Conservation (phyloP, 352 stramenopile genomes). For the Globisporangium canariense region DNA sequence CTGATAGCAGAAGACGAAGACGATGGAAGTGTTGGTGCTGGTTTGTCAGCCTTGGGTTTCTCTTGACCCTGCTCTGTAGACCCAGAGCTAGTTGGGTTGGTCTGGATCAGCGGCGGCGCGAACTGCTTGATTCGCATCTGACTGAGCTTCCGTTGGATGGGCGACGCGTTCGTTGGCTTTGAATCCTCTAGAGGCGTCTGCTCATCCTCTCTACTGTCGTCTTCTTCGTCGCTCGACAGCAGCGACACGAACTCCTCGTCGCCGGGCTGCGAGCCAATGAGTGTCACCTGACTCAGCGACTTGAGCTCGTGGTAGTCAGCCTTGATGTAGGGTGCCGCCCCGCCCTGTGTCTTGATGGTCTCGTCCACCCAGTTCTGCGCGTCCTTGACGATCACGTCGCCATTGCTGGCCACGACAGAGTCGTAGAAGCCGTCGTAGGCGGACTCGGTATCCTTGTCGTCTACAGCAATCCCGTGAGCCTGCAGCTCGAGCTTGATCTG, state of each 20-base stretch:
- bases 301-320: slow-evolving; percentile 64
- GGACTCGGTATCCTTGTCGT: slow-evolving; percentile 52
- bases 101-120: slow-evolving; percentile 3
- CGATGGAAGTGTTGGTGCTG: not conserved
- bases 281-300: slow-evolving; percentile 44
- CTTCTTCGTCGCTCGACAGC: slow-evolving; percentile 36
- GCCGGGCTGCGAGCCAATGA: slow-evolving; percentile 35
- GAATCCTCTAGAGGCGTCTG: not conserved
- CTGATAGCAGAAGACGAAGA: not conserved
- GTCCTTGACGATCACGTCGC: slow-evolving; percentile 58
- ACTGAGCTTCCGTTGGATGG: slow-evolving; percentile 32
- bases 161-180: slow-evolving; percentile 6
- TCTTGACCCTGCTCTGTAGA: not conserved
- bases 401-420: slow-evolving; percentile 45
- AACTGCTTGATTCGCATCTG: slow-evolving; percentile 9
- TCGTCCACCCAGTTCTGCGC: slow-evolving; percentile 65
- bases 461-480: slow-evolving; percentile 50
- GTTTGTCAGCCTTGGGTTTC: not conserved
- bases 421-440: slow-evolving; percentile 65
- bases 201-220: slow-evolving; percentile 1
- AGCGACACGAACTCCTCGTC: slow-evolving; percentile 66
- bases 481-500: slow-evolving; percentile 70
- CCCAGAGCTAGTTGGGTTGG: not conserved
- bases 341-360: slow-evolving; percentile 33
- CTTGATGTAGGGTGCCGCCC: slow-evolving; percentile 49